These are phyloP conservation scores for Colletotrichum tanaceti DNA, from an alignment of 2,329 filamentous ascomycete genomes.

Conservation along the genomic window DNA sequence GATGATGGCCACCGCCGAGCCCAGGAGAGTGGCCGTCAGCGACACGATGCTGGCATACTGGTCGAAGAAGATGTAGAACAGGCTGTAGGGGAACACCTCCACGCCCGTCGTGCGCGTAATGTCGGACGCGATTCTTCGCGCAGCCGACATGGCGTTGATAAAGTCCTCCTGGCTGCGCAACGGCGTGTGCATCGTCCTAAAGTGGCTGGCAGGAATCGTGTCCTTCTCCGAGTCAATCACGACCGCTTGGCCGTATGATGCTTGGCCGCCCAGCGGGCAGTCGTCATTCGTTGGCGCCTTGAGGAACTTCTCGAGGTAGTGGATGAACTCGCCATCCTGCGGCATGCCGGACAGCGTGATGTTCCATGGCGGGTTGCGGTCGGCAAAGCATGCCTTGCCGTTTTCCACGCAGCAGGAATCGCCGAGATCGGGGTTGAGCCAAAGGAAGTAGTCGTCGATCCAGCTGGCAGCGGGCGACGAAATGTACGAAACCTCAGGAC, in stretches of 20 bases:
- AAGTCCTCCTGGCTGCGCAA: constrained; percentile 91
- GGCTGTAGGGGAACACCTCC: constrained; percentile 94
- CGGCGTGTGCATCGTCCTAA: constrained; percentile 89
- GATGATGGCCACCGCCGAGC: constrained; percentile 86
- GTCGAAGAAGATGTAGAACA: constrained; percentile 99
- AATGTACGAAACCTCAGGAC: constrained; percentile 88
- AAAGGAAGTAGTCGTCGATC: constrained; percentile 92
- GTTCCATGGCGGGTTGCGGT: constrained; percentile 86
- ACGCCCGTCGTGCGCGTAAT: constrained; percentile 78
- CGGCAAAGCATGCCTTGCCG: constrained; percentile 80
- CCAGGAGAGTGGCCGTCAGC: constrained; percentile 82
- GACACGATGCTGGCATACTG: constrained; percentile 89
- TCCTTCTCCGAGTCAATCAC: constrained; percentile 76
- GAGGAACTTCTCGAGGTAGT: constrained; percentile 88
- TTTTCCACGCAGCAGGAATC: constrained; percentile 79
- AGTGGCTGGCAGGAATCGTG: constrained; percentile 85
- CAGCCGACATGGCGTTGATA: constrained; percentile 88
- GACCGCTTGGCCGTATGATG: constrained; percentile 86
- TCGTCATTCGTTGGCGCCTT: constrained; percentile 81
- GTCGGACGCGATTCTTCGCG: constrained; percentile 85
- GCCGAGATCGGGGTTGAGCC: constrained; percentile 85
- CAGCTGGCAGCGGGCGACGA: constrained; percentile 90
- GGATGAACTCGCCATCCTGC: constrained; percentile 88
- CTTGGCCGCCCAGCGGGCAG: constrained; percentile 89
- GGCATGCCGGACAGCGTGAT: constrained; percentile 92